A percentile compares a stretch with the other conserved stretches of the same genome.
phyloP scores from a whole-genome alignment of 2,329 filamentous ascomycete species.

The Neofusicoccum kwambonambiense region DNA sequence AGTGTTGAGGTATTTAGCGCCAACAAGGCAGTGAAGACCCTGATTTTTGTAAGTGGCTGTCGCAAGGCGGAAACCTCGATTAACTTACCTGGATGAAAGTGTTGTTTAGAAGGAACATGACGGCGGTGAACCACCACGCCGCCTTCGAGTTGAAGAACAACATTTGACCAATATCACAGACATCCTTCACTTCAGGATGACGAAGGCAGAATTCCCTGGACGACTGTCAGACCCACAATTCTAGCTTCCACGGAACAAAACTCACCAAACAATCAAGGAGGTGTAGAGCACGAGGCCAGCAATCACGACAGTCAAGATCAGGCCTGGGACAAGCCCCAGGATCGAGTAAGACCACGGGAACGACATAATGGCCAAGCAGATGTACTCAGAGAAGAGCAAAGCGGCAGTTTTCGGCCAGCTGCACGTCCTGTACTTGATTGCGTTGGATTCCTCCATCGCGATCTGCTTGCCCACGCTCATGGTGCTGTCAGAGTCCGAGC shows the following conservation, averaged over 20 bases:
- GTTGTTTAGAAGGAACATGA: slow-evolving; percentile 94
- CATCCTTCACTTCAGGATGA: slow-evolving; percentile 86
- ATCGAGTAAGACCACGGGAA: slow-evolving; percentile 92
- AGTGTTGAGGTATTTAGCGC: slow-evolving; percentile 85
- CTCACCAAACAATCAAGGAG: slow-evolving; percentile 63
- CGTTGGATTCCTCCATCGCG: slow-evolving; percentile 70
- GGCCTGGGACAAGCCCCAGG: slow-evolving; percentile 79
- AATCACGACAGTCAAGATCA: slow-evolving; percentile 79
- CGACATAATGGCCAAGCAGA: slow-evolving; percentile 90
- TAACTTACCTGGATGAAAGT: slow-evolving; percentile 64
- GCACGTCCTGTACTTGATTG: slow-evolving; percentile 89
- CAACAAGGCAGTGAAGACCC: slow-evolving; percentile 79
- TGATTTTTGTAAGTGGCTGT: slow-evolving; percentile 29
- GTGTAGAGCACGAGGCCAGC: slow-evolving; percentile 82
- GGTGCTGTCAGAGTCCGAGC: slow-evolving; percentile 40
- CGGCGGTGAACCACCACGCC: slow-evolving; percentile 66
- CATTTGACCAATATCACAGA: slow-evolving; percentile 94
- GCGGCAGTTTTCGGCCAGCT: slow-evolving; percentile 94
- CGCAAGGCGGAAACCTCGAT: slow-evolving; percentile 50
- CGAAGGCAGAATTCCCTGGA: slow-evolving; percentile 83
- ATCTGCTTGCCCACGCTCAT: slow-evolving; percentile 64
- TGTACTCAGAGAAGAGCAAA: slow-evolving; percentile 91
- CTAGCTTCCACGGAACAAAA: background rate
- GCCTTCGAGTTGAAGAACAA: slow-evolving; percentile 82
- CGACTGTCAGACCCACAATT: background rate